phyloP scores from a whole-genome alignment of 164 flowering plant species.

The Aristolochia californica region DNA sequence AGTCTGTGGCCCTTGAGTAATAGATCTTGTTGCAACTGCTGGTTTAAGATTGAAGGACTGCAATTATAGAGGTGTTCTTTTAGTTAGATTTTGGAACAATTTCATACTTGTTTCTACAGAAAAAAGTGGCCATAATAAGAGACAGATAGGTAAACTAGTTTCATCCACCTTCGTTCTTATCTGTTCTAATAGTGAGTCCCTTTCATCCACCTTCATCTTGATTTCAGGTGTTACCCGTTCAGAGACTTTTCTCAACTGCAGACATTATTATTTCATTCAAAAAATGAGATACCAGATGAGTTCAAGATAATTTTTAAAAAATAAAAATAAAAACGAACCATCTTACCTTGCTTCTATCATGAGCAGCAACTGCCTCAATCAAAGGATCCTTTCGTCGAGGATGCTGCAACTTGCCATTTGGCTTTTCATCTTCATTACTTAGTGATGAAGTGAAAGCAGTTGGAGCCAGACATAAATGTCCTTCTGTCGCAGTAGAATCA shows the following conservation, averaged over 20 bases:
- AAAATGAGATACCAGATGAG: not conserved
- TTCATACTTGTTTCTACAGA: not conserved
- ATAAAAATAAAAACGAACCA: not conserved
- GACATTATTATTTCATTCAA: not conserved
- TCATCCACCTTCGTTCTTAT: slow-evolving; percentile 81
- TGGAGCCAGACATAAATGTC: slow-evolving; percentile 6
- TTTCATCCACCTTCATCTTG: slow-evolving; percentile 44
- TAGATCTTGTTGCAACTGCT: slow-evolving; percentile 46
- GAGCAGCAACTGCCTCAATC: slow-evolving; percentile 77
- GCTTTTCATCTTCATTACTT: slow-evolving; percentile 4
- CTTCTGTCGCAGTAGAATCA: slow-evolving; percentile 10
- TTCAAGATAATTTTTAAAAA: not conserved
- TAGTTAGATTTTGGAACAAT: not conserved
- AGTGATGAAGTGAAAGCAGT: slow-evolving; percentile 7
- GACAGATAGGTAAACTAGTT: not conserved
- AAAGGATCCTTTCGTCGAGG: slow-evolving; percentile 70
- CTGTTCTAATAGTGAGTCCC: slow-evolving; percentile 73
- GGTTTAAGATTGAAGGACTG: slow-evolving; percentile 95
- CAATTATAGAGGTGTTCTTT: slow-evolving; percentile 3
- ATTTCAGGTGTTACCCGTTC: slow-evolving; percentile 39
- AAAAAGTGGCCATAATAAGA: not conserved
- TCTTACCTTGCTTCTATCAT: slow-evolving; percentile 74
- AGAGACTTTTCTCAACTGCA: slow-evolving; percentile 59
- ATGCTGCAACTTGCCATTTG: slow-evolving; percentile 4
- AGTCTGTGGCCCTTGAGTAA: slow-evolving; percentile 67